Conservation (phyloP, 345 rosid species). For the Hibiscus syriacus region DNA sequence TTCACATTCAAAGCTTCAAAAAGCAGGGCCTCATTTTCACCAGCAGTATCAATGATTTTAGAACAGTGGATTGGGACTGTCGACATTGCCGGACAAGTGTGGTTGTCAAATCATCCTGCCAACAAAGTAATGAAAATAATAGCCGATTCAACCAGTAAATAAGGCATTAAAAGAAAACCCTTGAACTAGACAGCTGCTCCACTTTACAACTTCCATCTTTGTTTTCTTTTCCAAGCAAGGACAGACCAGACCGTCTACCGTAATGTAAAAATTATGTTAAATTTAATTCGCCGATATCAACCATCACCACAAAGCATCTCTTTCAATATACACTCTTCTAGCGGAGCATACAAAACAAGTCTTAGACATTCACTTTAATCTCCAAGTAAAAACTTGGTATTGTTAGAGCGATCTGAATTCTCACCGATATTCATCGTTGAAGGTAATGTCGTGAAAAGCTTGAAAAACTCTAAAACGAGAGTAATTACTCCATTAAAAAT, state of each 20-base stretch:
- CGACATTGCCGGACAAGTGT: conserved; percentile 77
- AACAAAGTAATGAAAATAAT: not conserved
- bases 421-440: not conserved
- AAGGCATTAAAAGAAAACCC: not conserved
- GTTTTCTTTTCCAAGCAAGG: too few relatives aligned
- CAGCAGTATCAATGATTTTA: conserved; percentile 68
- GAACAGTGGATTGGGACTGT: conserved; percentile 51
- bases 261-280: too few relatives aligned
- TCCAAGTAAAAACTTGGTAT: too few relatives aligned
- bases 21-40: conserved; percentile 74
- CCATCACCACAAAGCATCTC: not conserved
- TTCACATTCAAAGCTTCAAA: conserved; percentile 94
- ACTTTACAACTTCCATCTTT: not conserved
- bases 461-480: not conserved
- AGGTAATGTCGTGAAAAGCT: not conserved
- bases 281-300: not conserved
- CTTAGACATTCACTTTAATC: not conserved
- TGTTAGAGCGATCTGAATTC: too few relatives aligned
- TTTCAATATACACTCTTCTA: not conserved
- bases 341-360: not conserved
- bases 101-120: conserved; percentile 74
- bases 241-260: too few relatives aligned
- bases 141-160: not conserved
- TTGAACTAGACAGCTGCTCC: not conserved
- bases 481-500: not conserved